Evolutionary conservation across 2,329 filamentous ascomycete genomes (phyloP).

Genomic region (Xylariaceae sp.): DNA sequence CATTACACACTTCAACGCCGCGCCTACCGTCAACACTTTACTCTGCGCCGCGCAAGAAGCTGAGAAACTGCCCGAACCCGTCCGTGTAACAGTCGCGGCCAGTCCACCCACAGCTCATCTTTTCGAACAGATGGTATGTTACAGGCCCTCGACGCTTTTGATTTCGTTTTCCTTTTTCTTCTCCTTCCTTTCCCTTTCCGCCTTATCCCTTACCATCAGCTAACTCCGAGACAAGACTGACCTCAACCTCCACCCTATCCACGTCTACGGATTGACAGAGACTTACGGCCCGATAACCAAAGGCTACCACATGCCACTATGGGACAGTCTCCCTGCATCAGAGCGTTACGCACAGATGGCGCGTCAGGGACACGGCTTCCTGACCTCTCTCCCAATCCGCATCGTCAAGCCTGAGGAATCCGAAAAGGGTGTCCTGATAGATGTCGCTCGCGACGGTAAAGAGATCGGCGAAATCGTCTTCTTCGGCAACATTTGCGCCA

Average conservation of each 20-base stretch:
- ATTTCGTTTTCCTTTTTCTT: not conserved
- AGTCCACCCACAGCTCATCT: conserved; percentile 85
- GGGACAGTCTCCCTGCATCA: conserved; percentile 68
- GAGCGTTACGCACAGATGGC: conserved; percentile 91
- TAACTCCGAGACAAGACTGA: conserved; percentile 25
- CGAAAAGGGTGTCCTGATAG: conserved; percentile 54
- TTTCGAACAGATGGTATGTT: conserved; percentile 81
- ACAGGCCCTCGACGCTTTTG: too few species aligned
- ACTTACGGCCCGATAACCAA: conserved; percentile 96
- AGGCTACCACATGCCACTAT: conserved; percentile 80
- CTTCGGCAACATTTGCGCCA: conserved; percentile 83
- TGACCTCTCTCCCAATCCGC: conserved; percentile 75
- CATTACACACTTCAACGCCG: conserved; percentile 93
- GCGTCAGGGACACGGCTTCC: conserved; percentile 85
- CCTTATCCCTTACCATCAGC: not conserved
- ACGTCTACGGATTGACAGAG: conserved; percentile 85
- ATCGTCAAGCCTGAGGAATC: conserved; percentile 72
- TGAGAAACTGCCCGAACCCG: conserved; percentile 61
- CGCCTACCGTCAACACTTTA: conserved; percentile 92
- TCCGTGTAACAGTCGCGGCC: conserved; percentile 88
- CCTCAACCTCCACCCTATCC: conserved; percentile 83
- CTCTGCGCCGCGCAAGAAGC: conserved; percentile 80
- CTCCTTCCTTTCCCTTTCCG: not conserved
- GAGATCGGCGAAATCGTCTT: conserved; percentile 86
- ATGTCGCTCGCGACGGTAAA: conserved; percentile 66